Base-by-base conservation (phyloP, 1,284 basidiomycete genomes). In the Ustilago nuda region DNA sequence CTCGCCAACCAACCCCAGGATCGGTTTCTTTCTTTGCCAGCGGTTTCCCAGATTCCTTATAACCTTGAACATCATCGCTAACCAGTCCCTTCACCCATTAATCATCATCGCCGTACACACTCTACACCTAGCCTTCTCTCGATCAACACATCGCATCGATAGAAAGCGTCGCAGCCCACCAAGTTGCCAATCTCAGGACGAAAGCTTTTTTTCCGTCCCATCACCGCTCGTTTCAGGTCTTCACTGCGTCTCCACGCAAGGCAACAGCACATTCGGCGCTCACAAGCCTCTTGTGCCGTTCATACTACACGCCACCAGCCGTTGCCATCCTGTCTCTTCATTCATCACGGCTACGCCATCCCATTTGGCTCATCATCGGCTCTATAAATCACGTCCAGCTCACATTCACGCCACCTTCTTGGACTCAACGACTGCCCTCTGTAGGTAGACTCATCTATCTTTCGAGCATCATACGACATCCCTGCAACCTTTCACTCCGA, bases 1-100 rank as follows among this genome's bases (percentile, higher is more conserved):
- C 32, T 32, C 11, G 35, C 55, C 8, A 15, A 8, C 13, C 27
- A 46, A 53, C 54, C 55, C 33, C 35, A 46, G 43, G 9, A 30
- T 57, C 13, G 50, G n/a, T 45, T 54, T 27, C 23, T 27, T 39
- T 46, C 55, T 52, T 39, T 35, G 36, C 27, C 39, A 43, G 23
- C 48, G 23, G 8, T 27, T 36, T 45, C 54, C 60, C 51, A 53
- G 53, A 56, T 69, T 60, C 53, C 46, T 62, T 62, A 62, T 56
- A 62, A 56, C 17, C 54, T 45, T 56, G n/a, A n/a, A 15, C 13
- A 33, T 23, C 17, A 41, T 35, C 8, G 11, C 4, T 59, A 15
- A 36, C 46, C 57, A 32, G 13, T n/a, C n/a, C 11, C 17, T 41
- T 33, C 15, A 13, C 3, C 43, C 36, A 15, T 32, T 50, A 23